Percentiles rank a stretch among this genome's conserved stretches.
Conservation (phyloP, 2,329 filamentous ascomycete species). For the Davidsoniella neocaledoniae region DNA sequence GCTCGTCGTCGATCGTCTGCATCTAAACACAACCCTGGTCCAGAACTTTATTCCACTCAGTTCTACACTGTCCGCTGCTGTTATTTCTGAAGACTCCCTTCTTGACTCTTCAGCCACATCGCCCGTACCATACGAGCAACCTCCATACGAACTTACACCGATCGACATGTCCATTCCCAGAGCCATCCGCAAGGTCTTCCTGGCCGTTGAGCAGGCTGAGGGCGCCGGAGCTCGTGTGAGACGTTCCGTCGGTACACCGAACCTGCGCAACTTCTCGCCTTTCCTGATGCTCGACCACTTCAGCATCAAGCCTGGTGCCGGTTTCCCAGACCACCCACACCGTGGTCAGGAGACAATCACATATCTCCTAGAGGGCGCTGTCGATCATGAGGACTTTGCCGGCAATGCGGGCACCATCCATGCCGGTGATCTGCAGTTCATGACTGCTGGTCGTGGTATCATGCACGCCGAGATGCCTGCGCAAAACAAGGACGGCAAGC, state of each 20-base stretch:
- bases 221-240: conserved; percentile 77
- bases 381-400: conserved; percentile 87
- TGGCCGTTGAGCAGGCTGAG: conserved; percentile 72
- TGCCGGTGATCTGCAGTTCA: conserved; percentile 87
- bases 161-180: conserved; percentile 46
- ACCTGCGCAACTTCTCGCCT: conserved; percentile 72
- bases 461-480: conserved; percentile 93
- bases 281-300: conserved; percentile 98
- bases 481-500: conserved; percentile 54
- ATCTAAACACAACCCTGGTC: not conserved
- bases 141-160: conserved; percentile 23
- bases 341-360: conserved; percentile 79
- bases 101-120: no score
- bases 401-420: conserved; percentile 72
- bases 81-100: conserved; percentile 5
- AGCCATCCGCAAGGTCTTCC: conserved; percentile 66
- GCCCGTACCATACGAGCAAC: conserved; percentile 3
- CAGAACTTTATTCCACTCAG: not conserved
- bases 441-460: conserved; percentile 85
- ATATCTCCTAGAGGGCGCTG: conserved; percentile 68
- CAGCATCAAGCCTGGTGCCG: conserved; percentile 58
- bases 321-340: conserved; percentile 77
- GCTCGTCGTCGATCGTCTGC: no score
- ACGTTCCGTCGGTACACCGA: conserved; percentile 69
- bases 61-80: conserved; percentile 2